Evolutionary conservation across 2,329 filamentous ascomycete species (phyloP), one percentile per base, ranked within the genome.

Genomic region (Alternaria brassicae): DNA sequence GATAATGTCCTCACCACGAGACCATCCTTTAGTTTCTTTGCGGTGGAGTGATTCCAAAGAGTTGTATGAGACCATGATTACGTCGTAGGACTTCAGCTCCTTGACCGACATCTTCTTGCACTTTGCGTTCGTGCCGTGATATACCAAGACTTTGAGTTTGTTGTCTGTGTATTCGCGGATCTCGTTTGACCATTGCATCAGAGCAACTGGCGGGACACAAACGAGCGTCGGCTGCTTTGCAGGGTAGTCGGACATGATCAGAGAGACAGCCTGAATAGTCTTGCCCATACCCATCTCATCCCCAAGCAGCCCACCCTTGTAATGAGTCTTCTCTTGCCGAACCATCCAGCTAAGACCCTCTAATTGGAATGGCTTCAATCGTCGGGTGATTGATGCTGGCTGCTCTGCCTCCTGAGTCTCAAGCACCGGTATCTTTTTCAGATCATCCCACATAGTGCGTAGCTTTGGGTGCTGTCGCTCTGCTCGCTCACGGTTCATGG

Each of bases 241-340:
- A 3, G 93, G 94, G 71, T 91, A 97, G 75, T 98, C 93, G 1
- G 94, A 97, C 95, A 98, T 98, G 78, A 99, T 93, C 42, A 99
- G 85, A 3, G 94, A 97, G 17, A 99, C 95, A 2, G 95, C 94
- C 78, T 99, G 95, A 50, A 99, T 98, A 0, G 95, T 99, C 81
- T 99, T 99, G 49, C 95, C 95, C 80, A 99, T 91, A 19, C 95
- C 95, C 95, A 99, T 99, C 79, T 99, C 95, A 69, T 99, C 95
- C 59, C 95, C 95, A 2, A 99, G 85, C 2, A 99, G 83, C 13
- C 95, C 95, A 17, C 95, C 95, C 72, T 89, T 91, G 85, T 93
- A 98, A 37, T 90, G 81, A 0, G 88, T 90, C 78, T 91, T 83
- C 76, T 99, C 95, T 84, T 98, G 96, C 55, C 86, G 89, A 61